A percentile compares a stretch with the other conserved stretches of the same genome.
Conservation (phyloP, 768 basidiomycete species). For the Hemileccinum rubropunctum region DNA sequence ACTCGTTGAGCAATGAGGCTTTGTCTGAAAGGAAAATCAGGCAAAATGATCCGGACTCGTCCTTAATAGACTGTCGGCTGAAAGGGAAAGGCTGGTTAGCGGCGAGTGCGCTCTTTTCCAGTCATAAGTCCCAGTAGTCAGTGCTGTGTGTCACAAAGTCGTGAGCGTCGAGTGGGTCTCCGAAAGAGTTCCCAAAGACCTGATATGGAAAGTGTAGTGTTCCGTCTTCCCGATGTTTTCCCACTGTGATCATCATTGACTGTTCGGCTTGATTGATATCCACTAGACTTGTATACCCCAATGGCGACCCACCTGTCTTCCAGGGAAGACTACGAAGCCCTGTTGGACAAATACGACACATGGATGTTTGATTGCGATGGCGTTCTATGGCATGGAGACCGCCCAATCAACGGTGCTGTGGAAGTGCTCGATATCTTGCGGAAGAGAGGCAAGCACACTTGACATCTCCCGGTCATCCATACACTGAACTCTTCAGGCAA, state of each 20-base stretch:
- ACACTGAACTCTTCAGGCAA: conserved; percentile 46
- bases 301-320: conserved; percentile 32
- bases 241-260: neutral
- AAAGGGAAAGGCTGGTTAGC: too few species aligned
- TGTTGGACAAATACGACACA: conserved; percentile 76
- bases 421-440: conserved; percentile 75
- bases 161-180: too few species aligned
- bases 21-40: too few species aligned
- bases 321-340: conserved; percentile 42
- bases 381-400: conserved; percentile 87
- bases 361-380: conserved; percentile 98
- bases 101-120: neutral
- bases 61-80: too few species aligned
- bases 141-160: too few species aligned
- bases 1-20: too few species aligned
- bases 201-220: conserved; percentile 24
- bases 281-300: conserved; percentile 11
- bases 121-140: too few species aligned
- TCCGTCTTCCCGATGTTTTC: conserved; percentile 5
- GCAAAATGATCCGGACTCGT: too few species aligned
- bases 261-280: conserved; percentile 3
- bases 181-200: conserved; percentile 2
- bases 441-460: conserved; percentile 55
- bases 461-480: conserved; percentile 4
- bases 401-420: conserved; percentile 71